Evolutionary conservation across 2,329 filamentous ascomycete species (phyloP).

Genomic region (Monosporascus sp.): DNA sequence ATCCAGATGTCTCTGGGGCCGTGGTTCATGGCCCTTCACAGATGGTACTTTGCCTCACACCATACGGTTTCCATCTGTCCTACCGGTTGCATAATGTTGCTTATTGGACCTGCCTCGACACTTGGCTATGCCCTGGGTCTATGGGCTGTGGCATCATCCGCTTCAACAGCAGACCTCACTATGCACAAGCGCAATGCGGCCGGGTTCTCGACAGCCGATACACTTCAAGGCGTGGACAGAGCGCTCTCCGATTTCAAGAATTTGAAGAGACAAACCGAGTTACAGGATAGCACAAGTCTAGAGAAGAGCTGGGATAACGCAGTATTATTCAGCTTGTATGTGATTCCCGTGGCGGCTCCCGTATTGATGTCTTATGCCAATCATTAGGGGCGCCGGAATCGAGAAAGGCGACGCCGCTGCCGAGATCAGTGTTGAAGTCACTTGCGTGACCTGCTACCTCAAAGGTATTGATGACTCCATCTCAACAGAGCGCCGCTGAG

Average conservation of each 20-base stretch:
- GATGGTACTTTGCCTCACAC: neutral
- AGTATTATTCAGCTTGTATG: slow-evolving; percentile 29
- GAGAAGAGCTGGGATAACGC: slow-evolving; percentile 35
- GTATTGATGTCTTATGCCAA: neutral
- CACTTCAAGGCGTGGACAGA: neutral
- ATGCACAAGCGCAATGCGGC: neutral
- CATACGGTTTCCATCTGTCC: neutral
- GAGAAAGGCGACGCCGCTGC: slow-evolving; percentile 14
- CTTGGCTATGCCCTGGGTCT: neutral
- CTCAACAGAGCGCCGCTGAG: neutral
- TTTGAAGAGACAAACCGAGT: slow-evolving; percentile 1
- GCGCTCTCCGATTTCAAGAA: neutral
- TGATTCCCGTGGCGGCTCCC: neutral
- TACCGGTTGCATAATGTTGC: neutral
- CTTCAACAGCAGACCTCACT: neutral
- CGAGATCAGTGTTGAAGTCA: slow-evolving; percentile 31
- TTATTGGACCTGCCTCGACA: neutral
- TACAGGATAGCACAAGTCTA: slow-evolving; percentile 27
- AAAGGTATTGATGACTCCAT: slow-evolving; percentile 28
- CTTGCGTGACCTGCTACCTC: slow-evolving; percentile 45
- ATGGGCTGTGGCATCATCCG: neutral
- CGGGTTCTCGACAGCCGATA: neutral
- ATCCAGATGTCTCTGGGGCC: too few relatives aligned
- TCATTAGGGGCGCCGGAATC: slow-evolving; percentile 2
- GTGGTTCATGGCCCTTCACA: too few relatives aligned